A percentile compares a stretch with the other conserved stretches of the same genome.
Conservation (phyloP, 805 yeast species). For the Scheffersomyces lignosus region DNA sequence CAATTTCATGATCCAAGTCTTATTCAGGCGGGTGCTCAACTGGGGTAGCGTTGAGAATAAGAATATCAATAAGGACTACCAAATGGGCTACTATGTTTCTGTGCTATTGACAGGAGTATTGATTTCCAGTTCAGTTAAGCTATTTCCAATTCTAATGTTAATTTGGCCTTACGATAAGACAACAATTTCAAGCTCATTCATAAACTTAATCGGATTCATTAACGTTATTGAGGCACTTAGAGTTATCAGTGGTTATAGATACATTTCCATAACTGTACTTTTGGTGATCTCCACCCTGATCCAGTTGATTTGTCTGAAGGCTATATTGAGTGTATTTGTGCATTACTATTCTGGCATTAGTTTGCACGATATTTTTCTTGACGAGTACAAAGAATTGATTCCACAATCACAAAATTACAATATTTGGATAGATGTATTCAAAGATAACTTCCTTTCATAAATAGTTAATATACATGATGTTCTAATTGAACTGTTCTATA, state of each 20-base stretch:
- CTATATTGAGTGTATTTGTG: slow-evolving; percentile 13
- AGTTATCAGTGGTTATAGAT: slow-evolving; percentile 19
- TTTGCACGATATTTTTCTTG: slow-evolving; percentile 6
- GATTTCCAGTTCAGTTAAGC: slow-evolving; percentile 74
- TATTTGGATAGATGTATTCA: not conserved
- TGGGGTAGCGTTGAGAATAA: slow-evolving; percentile 21
- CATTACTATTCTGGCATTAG: slow-evolving; percentile 11
- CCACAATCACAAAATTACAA: slow-evolving; percentile 2
- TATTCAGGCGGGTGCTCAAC: slow-evolving; percentile 13
- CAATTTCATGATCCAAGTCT: slow-evolving; percentile 33
- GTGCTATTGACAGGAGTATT: slow-evolving; percentile 67
- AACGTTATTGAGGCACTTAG: slow-evolving; percentile 62
- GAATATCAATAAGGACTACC: slow-evolving; percentile 23
- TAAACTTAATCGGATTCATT: slow-evolving; percentile 58
- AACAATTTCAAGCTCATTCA: slow-evolving; percentile 59
- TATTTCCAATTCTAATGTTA: slow-evolving; percentile 88
- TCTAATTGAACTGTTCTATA: not conserved
- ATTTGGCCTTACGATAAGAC: slow-evolving; percentile 93
- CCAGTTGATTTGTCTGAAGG: slow-evolving; percentile 13
- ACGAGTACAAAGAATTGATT: slow-evolving; percentile 8
- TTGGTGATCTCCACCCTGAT: slow-evolving; percentile 15
- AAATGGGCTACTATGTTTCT: slow-evolving; percentile 34
- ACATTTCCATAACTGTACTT: slow-evolving; percentile 12
- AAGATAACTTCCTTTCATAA: slow-evolving; percentile 46
- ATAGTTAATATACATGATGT: slow-evolving; percentile 26